phyloP scores from a whole-genome alignment of 148 eudicot species.

The Drosera capensis region DNA sequence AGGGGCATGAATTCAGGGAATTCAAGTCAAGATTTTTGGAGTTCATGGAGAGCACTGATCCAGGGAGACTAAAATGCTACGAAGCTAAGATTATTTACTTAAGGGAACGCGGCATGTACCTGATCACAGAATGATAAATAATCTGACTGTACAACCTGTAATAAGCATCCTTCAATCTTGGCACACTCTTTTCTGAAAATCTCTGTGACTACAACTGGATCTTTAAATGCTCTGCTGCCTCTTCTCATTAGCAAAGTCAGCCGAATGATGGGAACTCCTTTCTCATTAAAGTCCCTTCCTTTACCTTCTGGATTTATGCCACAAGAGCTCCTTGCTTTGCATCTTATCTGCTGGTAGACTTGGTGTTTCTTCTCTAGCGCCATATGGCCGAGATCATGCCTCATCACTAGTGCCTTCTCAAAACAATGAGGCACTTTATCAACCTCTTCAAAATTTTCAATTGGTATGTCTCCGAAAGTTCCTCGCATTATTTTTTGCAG shows the following conservation, averaged over 20 bases:
- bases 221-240: conserved; percentile 26
- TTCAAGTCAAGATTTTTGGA: too few relatives aligned
- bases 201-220: conserved; percentile 13
- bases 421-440: conserved; percentile 16
- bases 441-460: conserved; percentile 13
- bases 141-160: conserved; percentile 23
- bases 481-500: conserved; percentile 9
- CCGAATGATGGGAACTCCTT: conserved; percentile 15
- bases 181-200: conserved; percentile 23
- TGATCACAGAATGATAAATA: conserved; percentile 34
- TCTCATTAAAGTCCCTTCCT: conserved; percentile 13
- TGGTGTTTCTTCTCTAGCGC: conserved; percentile 10
- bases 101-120: conserved; percentile 6
- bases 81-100: neutral
- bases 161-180: conserved; percentile 20
- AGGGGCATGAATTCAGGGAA: too few relatives aligned
- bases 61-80: too few relatives aligned
- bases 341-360: conserved; percentile 21
- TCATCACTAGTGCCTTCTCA: conserved; percentile 33
- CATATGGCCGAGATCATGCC: conserved; percentile 25
- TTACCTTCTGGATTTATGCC: conserved; percentile 4
- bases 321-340: conserved; percentile 22
- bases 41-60: too few relatives aligned
- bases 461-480: conserved; percentile 1
- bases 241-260: conserved; percentile 35